Evolutionary conservation across 2,329 filamentous ascomycete species (phyloP), one percentile per base, ranked within the genome.

Genomic region (Aureobasidium sp.): DNA sequence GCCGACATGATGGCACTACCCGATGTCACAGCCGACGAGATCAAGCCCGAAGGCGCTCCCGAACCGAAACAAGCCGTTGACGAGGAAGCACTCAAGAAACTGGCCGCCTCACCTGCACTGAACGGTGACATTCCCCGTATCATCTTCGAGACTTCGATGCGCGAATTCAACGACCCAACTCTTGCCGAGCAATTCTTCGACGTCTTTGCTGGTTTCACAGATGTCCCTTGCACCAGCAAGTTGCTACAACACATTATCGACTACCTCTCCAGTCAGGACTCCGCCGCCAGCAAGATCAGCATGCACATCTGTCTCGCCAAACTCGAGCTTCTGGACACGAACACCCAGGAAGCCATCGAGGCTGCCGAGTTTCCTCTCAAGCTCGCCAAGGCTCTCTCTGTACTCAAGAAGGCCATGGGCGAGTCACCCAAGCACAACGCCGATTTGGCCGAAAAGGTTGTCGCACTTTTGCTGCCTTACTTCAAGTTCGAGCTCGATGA

Each of bases 101-200:
- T 89, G 16, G 82, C 83, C 41, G 78, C 81, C 62, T 93, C 91
- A 52, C 91, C 93, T 4, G 91, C 91, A 9, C 81, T 97, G 65
- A 90, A 89, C 64, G 94, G 94, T n/a, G 94, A 91, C 16, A 96
- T 99, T 67, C 92, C 94, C 1, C 83, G 91, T 61, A 91, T 93
- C 42, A 90, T 99, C 52, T 97, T 96, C 70, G 91, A 96, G 69
- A 85, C 90, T 27, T 87, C 91, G 6, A 86, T 86, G 77, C 90
- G 88, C 72, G 87, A 96, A 68, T 83, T 88, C 58, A 85, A 87
- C 71, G 68, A 66, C 42, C 75, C 85, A 1, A 77, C 79, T 1
- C 80, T 91, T 7, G 90, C 86, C 3, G 86, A 88, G 68, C 77
- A 82, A 27, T 96, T 97, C 75, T 97, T 94, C 74, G 79, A 88